Conservation (phyloP, 768 basidiomycete species). For the Lentinula lateritia region DNA sequence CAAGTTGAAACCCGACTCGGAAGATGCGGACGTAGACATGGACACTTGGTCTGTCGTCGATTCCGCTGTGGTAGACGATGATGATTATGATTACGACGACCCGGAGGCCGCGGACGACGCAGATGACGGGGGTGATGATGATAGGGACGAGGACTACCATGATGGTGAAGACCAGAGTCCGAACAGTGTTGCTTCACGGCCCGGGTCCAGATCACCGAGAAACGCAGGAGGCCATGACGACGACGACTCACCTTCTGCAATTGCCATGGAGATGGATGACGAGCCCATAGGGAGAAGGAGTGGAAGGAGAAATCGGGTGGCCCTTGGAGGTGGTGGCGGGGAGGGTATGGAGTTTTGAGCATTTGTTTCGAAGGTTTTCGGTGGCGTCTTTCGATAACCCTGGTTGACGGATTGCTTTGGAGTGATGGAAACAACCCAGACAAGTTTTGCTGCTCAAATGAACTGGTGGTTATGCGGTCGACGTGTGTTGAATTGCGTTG, state of each 20-base stretch:
- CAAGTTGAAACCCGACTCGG: neutral
- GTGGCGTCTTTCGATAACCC: too few relatives aligned
- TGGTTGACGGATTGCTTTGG: too few relatives aligned
- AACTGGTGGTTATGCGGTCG: too few relatives aligned
- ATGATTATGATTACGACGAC: neutral
- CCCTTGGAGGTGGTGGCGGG: too few relatives aligned
- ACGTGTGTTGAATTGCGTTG: too few relatives aligned
- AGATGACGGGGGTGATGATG: neutral
- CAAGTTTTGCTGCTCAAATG: too few relatives aligned
- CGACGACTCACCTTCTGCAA: neutral
- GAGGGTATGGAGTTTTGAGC: too few relatives aligned
- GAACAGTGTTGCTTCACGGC: neutral
- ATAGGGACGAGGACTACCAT: neutral
- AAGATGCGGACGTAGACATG: neutral
- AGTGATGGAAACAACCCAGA: too few relatives aligned
- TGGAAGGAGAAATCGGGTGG: too few relatives aligned
- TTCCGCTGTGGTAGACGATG: neutral
- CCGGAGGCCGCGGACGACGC: neutral
- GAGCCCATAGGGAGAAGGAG: neutral
- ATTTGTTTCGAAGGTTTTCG: too few relatives aligned
- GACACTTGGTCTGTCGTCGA: neutral
- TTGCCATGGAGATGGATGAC: neutral
- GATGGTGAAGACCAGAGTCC: neutral
- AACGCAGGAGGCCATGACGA: neutral
- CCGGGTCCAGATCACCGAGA: neutral